phyloP scores from a whole-genome alignment of 2,329 filamentous ascomycete genomes.

The Aspergillus alliaceus region DNA sequence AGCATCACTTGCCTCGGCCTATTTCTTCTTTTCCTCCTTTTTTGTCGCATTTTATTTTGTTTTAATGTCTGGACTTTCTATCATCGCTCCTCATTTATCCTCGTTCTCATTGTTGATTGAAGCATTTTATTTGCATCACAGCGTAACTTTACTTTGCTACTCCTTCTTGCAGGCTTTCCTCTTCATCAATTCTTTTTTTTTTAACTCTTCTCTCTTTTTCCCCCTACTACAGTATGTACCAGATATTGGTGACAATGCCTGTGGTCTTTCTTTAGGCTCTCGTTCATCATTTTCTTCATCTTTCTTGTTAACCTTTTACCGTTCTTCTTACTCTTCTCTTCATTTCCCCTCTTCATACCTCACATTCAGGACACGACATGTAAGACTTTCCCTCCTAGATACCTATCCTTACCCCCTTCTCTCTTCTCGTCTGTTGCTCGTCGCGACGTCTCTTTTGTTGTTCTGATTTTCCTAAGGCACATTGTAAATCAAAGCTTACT shows the following conservation, averaged over 20 bases:
- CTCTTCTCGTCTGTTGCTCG: not conserved
- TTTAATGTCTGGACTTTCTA: slow-evolving; percentile 27
- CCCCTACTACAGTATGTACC: not conserved
- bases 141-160: slow-evolving; percentile 7
- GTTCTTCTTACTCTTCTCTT: not conserved
- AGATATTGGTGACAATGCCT: not conserved
- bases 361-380: slow-evolving; percentile 3
- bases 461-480: not conserved
- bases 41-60: slow-evolving; percentile 16
- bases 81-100: slow-evolving; percentile 3
- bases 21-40: slow-evolving; percentile 16
- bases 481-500: slow-evolving; percentile 1
- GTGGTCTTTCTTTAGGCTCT: not conserved
- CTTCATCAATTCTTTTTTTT: not conserved
- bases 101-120: slow-evolving; percentile 6
- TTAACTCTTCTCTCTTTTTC: slow-evolving; percentile 1
- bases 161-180: slow-evolving; percentile 1
- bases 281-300: not conserved
- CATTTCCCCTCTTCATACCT: slow-evolving; percentile 5
- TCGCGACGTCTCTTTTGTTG: slow-evolving; percentile 7
- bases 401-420: slow-evolving; percentile 4
- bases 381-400: not conserved
- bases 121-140: slow-evolving; percentile 9
- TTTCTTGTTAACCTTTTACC: too few relatives aligned
- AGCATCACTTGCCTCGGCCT: slow-evolving; percentile 21